Evolutionary conservation across 305 asterid species (phyloP), one percentile per base, ranked within the genome.

Genomic region (Solanum chacoense): DNA sequence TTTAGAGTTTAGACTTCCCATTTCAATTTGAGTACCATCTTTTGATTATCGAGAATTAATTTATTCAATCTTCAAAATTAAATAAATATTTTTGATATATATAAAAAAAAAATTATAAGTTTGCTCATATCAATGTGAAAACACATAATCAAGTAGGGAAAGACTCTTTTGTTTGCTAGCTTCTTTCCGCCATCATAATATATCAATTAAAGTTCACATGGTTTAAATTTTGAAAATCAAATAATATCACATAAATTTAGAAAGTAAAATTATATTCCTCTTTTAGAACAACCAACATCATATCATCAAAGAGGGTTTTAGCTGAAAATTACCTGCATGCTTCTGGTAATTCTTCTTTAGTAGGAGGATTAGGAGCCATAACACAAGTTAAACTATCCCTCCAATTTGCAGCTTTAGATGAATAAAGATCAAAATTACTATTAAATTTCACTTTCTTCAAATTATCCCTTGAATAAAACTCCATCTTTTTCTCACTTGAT

Each of bases 391-490:
- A n/a, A 3, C 95, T 89, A 83, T 94, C 96, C 45, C 96, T 93
- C 95, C 95, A 94, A 18, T 93, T 94, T 4, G 95, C 93, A 0
- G 90, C 86, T 7, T 88, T 89, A 4, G 94, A 90, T 1, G 67
- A 80, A 36, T 78, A 93, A 83, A 94, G 91, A 88, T 94, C 95
- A 26, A 94, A 94, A 80, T 94, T 93, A 26, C 93, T 91, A 37
- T 91, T 93, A 87, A 93, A 91, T 18, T 90, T 90, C 9, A 94
- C 92, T n/a, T 67, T 92, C 81, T 91, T 91, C 55, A 92, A 83
- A 1, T 65, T 72, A 63, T 94, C 96, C n/a, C 97, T 83, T 0
- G 96, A 92, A 24, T 94, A 94, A 93, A 93, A 94, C 84, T 67
- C 13, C 31, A 90, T 93, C 91, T 91, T 93, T 13, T 73, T 28